phyloP scores from a whole-genome alignment of 2,329 filamentous ascomycete genomes.

The Monosporascus sp. region DNA sequence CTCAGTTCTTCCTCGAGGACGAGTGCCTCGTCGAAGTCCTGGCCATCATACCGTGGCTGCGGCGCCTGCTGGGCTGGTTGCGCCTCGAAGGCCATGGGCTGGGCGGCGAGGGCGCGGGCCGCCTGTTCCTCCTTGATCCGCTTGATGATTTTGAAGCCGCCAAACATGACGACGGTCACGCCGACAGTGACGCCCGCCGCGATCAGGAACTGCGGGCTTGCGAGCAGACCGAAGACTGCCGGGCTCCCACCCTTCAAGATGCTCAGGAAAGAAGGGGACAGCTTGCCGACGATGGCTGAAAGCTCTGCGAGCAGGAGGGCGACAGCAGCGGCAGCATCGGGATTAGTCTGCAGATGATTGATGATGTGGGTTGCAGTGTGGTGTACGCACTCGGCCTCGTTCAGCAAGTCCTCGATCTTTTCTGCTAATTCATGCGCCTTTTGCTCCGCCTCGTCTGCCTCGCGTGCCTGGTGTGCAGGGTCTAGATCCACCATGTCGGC shows the following conservation, averaged over 20 bases:
- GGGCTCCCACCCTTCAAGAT: conserved; percentile 78
- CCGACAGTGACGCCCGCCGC: conserved; percentile 84
- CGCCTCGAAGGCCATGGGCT: conserved; percentile 28
- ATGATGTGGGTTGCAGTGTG: conserved; percentile 82
- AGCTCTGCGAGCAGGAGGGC: conserved; percentile 90
- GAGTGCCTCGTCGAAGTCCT: conserved; percentile 49
- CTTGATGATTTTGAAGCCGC: conserved; percentile 97
- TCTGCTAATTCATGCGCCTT: conserved; percentile 56
- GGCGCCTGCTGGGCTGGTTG: conserved; percentile 6
- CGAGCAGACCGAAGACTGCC: conserved; percentile 78
- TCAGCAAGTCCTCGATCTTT: conserved; percentile 70
- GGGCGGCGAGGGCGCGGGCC: conserved; percentile 9
- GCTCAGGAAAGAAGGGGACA: conserved; percentile 74
- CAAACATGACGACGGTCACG: conserved; percentile 92
- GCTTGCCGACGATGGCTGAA: conserved; percentile 73
- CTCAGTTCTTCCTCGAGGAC: conserved; percentile 54
- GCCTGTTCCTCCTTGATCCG: conserved; percentile 54
- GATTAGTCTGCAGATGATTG: conserved; percentile 66
- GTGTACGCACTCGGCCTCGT: conserved; percentile 85
- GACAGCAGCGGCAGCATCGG: conserved; percentile 89
- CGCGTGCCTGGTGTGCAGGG: conserved; percentile 44
- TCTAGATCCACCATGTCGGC: conserved; percentile 30
- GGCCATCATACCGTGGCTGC: conserved; percentile 4
- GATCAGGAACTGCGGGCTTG: conserved; percentile 91
- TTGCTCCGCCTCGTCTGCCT: conserved; percentile 53